Percentiles rank a stretch among this genome's conserved stretches.
Evolutionary conservation across 2,329 filamentous ascomycete genomes (phyloP).

Genomic region (Penicillium sclerotiorum): DNA sequence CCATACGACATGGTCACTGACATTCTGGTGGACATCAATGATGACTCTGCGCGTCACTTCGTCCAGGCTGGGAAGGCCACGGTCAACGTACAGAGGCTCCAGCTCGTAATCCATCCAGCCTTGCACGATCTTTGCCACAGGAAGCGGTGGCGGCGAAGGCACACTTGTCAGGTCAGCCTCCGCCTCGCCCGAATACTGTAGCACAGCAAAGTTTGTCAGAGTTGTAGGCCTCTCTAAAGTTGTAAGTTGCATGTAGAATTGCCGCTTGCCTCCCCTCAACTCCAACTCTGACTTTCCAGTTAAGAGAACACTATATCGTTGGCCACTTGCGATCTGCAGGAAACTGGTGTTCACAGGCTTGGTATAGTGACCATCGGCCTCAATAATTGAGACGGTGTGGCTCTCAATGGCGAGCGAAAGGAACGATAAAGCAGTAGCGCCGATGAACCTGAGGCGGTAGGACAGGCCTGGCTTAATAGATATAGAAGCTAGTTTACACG

Average conservation of each 20-base stretch:
- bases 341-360: conserved; percentile 41
- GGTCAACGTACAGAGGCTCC: conserved; percentile 8
- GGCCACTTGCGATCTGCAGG: conserved; percentile 60
- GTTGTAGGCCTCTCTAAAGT: conserved; percentile 27
- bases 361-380: conserved; percentile 55
- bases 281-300: conserved; percentile 49
- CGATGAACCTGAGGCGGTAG: conserved; percentile 65
- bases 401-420: conserved; percentile 59
- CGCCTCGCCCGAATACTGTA: conserved; percentile 14
- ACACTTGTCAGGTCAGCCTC: conserved; percentile 1
- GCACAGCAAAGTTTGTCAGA: conserved; percentile 31
- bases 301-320: conserved; percentile 63
- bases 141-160: conserved; percentile 5
- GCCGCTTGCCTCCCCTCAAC: conserved; percentile 44
- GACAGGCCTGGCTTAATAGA: conserved; percentile 62
- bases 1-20: conserved; percentile 28
- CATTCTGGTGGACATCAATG: conserved; percentile 44
- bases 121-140: conserved; percentile 6
- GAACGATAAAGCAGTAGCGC: conserved; percentile 58
- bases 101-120: conserved; percentile 28
- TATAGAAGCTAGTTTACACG: conserved; percentile 55
- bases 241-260: conserved; percentile 49
- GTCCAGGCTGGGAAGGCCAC: conserved; percentile 21
- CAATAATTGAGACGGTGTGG: conserved; percentile 60
- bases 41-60: conserved; percentile 56